Conservation (phyloP, 2,329 filamentous ascomycete species). For the Fusarium vanettenii region DNA sequence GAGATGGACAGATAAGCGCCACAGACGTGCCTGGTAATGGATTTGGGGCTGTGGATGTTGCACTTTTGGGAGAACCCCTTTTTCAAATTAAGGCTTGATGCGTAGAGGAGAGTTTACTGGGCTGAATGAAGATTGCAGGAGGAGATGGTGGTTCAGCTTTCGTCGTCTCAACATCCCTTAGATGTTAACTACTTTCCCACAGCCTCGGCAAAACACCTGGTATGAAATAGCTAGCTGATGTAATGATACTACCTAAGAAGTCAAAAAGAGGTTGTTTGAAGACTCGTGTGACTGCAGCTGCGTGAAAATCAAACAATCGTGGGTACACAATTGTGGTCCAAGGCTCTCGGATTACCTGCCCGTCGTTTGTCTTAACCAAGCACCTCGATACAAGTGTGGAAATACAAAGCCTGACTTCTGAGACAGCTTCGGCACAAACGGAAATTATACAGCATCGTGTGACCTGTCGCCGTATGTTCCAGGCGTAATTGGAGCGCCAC, state of each 20-base stretch:
- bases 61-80: constrained; percentile 3
- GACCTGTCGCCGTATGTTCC: too few species aligned
- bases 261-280: neutral
- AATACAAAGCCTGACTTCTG: too few species aligned
- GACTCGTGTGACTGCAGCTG: neutral
- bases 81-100: neutral
- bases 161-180: neutral
- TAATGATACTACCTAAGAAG: too few species aligned
- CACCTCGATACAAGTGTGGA: neutral
- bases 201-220: neutral
- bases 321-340: accelerated
- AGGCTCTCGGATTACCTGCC: neutral
- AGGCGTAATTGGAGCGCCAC: too few species aligned
- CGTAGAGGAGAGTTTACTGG: neutral
- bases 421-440: too few species aligned
- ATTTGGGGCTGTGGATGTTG: neutral
- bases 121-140: neutral
- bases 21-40: constrained; percentile 3
- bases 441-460: too few species aligned
- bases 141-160: too few species aligned
- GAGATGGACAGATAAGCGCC: neutral
- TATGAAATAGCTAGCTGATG: neutral
- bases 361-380: neutral
- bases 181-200: neutral
- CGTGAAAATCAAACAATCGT: neutral